These are phyloP conservation scores for Globisporangium sylvaticum DNA, from an alignment of 352 stramenopile genomes.

Conservation along the genomic window DNA sequence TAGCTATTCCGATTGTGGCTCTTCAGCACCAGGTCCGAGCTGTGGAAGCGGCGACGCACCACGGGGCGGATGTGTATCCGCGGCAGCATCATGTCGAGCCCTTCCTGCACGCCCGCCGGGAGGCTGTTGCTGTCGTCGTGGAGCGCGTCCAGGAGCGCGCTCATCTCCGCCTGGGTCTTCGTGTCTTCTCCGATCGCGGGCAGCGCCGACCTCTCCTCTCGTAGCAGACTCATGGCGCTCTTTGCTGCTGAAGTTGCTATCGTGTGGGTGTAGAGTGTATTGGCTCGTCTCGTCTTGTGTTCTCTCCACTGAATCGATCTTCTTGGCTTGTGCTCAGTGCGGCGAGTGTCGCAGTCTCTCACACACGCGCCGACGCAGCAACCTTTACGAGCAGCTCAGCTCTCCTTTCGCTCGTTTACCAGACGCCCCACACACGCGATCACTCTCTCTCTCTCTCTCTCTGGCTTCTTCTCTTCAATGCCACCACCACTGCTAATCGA, in stretches of 20 bases:
- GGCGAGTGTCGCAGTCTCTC: background rate
- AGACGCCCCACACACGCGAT: background rate
- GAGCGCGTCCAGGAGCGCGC: slow-evolving; percentile 10
- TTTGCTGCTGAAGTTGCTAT: background rate
- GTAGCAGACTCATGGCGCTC: slow-evolving; percentile 13
- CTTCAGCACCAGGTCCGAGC: slow-evolving; percentile 49
- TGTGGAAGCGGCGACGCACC: slow-evolving; percentile 50
- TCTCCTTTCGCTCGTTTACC: background rate
- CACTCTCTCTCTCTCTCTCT: background rate
- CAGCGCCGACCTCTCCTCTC: slow-evolving; percentile 25
- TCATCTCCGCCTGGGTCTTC: slow-evolving; percentile 23
- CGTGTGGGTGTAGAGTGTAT: background rate
- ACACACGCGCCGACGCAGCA: background rate
- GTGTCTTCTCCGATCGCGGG: slow-evolving; percentile 48
- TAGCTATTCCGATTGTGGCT: slow-evolving; percentile 2
- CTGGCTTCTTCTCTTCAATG: background rate
- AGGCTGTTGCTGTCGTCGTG: slow-evolving; percentile 3
- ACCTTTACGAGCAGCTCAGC: background rate
- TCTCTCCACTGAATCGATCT: background rate
- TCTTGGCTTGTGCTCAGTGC: background rate
- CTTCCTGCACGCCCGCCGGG: slow-evolving; percentile 3
- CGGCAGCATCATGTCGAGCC: slow-evolving; percentile 11
- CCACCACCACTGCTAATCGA: background rate
- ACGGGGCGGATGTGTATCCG: slow-evolving; percentile 17
- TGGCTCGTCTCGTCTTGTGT: background rate